Evolutionary conservation across 1,139 yeast genomes (phyloP).

Genomic region (Kodamaea anthophila): DNA sequence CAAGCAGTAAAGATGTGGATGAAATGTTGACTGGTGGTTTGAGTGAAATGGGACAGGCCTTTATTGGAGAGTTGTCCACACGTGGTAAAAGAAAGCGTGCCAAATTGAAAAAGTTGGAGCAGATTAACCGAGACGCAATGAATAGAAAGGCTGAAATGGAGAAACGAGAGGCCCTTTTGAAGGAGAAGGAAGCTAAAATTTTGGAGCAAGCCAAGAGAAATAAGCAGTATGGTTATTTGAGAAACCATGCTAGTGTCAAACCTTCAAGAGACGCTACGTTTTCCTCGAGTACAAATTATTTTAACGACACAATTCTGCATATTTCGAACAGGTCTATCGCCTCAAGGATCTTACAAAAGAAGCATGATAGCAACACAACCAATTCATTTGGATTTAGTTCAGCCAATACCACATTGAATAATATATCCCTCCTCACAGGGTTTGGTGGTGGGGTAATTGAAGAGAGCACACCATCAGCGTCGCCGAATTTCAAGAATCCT

Average conservation of each 20-base stretch:
- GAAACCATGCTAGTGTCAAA: conserved; percentile 24
- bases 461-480: conserved; percentile 31
- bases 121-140: too few relatives aligned
- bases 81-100: conserved; percentile 26
- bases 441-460: conserved; percentile 36
- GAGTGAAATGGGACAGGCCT: conserved; percentile 16
- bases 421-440: conserved; percentile 26
- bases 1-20: conserved; percentile 21
- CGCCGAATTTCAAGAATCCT: conserved; percentile 10
- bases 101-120: too few relatives aligned
- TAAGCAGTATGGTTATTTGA: conserved; percentile 29
- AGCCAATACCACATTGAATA: conserved; percentile 20
- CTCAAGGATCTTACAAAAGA: conserved; percentile 9
- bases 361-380: conserved; percentile 4
- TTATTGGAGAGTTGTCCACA: conserved; percentile 26
- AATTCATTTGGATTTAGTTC: conserved; percentile 14
- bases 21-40: conserved; percentile 23
- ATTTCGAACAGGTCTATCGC: conserved; percentile 9
- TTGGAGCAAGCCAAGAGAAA: conserved; percentile 27
- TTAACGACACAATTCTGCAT: conserved; percentile 3
- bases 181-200: conserved; percentile 20
- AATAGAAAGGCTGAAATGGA: neutral
- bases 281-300: neutral
- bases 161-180: conserved; percentile 9
- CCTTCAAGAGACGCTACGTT: neutral